These are phyloP conservation scores for Coemansia sp. DNA, from an alignment of 192 early-diverging fungal species.

Conservation along the genomic window DNA sequence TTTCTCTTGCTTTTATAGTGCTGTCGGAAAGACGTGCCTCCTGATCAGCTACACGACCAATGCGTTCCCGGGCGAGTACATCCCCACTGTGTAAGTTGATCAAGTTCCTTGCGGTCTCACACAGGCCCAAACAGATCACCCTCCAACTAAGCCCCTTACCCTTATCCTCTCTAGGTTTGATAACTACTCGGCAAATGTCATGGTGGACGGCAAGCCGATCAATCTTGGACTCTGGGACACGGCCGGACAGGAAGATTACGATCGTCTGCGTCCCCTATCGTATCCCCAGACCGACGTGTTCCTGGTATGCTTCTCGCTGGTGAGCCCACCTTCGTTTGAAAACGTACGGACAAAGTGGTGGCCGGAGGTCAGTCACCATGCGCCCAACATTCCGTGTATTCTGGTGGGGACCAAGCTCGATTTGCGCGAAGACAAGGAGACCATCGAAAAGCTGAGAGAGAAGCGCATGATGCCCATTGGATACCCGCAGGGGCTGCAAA, in stretches of 20 bases:
- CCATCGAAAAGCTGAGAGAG: conserved; percentile 82
- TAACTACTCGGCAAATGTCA: conserved; percentile 98
- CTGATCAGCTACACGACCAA: conserved; percentile 99
- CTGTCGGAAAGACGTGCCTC: conserved; percentile 94
- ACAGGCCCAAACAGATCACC: background rate
- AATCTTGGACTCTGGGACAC: conserved; percentile 99
- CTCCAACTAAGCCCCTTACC: background rate
- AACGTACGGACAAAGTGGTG: conserved; percentile 98
- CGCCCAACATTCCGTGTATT: conserved; percentile 87
- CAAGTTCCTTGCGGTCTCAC: background rate
- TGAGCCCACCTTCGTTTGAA: conserved; percentile 94
- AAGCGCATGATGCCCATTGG: conserved; percentile 87
- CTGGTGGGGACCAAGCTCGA: conserved; percentile 97
- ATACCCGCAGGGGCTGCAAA: conserved; percentile 82
- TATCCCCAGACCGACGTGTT: conserved; percentile 99
- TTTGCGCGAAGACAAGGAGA: conserved; percentile 90
- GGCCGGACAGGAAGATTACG: conserved; percentile 98
- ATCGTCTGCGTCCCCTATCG: conserved; percentile 93
- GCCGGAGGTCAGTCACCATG: conserved; percentile 94
- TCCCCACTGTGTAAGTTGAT: conserved; percentile 92
- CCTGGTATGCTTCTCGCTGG: conserved; percentile 96
- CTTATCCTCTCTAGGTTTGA: conserved; percentile 66
- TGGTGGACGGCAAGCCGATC: conserved; percentile 99
- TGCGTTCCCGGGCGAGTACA: conserved; percentile 99
- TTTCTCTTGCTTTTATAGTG: conserved; percentile 55